Base-by-base conservation (phyloP, 257 asterid species). In the Lithospermum erythrorhizon region DNA sequence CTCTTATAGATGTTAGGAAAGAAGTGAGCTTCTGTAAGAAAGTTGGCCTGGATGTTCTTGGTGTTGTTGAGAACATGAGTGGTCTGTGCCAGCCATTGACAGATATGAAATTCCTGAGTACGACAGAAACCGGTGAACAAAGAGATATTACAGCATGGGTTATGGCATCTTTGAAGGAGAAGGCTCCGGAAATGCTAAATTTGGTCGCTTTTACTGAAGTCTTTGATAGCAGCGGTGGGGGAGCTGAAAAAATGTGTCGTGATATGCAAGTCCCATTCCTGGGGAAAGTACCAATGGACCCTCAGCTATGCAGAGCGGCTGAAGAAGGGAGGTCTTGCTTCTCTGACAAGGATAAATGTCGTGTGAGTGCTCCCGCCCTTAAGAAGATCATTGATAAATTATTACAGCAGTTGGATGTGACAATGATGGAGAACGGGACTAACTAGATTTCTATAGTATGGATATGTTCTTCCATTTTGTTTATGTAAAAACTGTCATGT, bases 11-110 rank as follows among this genome's bases (percentile, higher is more conserved):
- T 35, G 97, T 91, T 21, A 72, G 98, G 72, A 91, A 91, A 68
- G 97, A 86, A 80, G 90, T 91, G 64, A 84, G 77, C 65, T 91
- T 91, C 80, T 89, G 95, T 73, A 91, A 81, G 69, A 86, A 84
- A 76, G 95, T 89, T 2, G 95, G 83, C 52, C 59, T 89, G 4
- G 75, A 59, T 1, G 86, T 91, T 68, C 84, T 93, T 23, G 97
- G 98, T 6, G 90, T 88, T 20, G 95, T 91, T 3, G 98, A 91
- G 75, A 91, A 89, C 70, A 90, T 85, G 95, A 90, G 98, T 67
- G 94, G 98, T 52, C 76, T 90, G 49, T 71, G 78, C 75, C 96
- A 85, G 29, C 77, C 82, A 0, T 48, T 87, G 61, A 59, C 88
- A 6, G 87, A 82, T 6, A 65, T 90, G 29, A 85, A 59, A 70